A percentile compares a stretch with the other conserved stretches of the same genome.
Conservation (phyloP, 768 basidiomycete species). For the Boletus fagicola region DNA sequence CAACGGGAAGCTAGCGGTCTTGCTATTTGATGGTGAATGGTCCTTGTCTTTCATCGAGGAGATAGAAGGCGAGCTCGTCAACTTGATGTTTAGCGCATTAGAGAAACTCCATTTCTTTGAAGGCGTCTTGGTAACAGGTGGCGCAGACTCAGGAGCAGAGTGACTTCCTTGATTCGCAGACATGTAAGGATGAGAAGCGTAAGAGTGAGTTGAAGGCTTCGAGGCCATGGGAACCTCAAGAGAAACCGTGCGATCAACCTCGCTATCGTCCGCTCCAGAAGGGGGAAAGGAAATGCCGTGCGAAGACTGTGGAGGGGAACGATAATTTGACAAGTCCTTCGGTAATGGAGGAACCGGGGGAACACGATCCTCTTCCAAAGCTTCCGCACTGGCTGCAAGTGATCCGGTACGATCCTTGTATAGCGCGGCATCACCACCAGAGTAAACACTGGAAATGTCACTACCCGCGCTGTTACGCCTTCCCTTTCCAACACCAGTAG, state of each 20-base stretch:
- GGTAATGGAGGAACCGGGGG: slow-evolving; percentile 93
- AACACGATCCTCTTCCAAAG: slow-evolving; percentile 62
- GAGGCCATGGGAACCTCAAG: slow-evolving; percentile 47
- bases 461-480: slow-evolving; percentile 83
- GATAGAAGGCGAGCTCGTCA: slow-evolving; percentile 63
- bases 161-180: slow-evolving; percentile 38
- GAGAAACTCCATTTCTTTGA: slow-evolving; percentile 98
- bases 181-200: slow-evolving; percentile 39
- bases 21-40: slow-evolving; percentile 30
- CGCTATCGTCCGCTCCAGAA: slow-evolving; percentile 43
- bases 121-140: slow-evolving; percentile 65
- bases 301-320: slow-evolving; percentile 64
- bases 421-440: slow-evolving; percentile 54
- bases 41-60: slow-evolving; percentile 51
- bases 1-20: slow-evolving; percentile 56
- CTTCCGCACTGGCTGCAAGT: slow-evolving; percentile 58
- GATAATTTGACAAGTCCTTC: slow-evolving; percentile 80
- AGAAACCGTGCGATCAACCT: slow-evolving; percentile 47
- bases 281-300: slow-evolving; percentile 52
- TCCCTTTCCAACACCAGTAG: slow-evolving; percentile 55
- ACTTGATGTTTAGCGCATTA: slow-evolving; percentile 74
- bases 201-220: slow-evolving; percentile 26
- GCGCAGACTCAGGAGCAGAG: slow-evolving; percentile 42
- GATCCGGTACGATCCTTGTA: slow-evolving; percentile 69
- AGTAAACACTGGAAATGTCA: slow-evolving; percentile 76